Evolutionary conservation across 225 moss, liverwort and hornwort genomes (phyloP).

Genomic region (Antitrichia curtipendula): DNA sequence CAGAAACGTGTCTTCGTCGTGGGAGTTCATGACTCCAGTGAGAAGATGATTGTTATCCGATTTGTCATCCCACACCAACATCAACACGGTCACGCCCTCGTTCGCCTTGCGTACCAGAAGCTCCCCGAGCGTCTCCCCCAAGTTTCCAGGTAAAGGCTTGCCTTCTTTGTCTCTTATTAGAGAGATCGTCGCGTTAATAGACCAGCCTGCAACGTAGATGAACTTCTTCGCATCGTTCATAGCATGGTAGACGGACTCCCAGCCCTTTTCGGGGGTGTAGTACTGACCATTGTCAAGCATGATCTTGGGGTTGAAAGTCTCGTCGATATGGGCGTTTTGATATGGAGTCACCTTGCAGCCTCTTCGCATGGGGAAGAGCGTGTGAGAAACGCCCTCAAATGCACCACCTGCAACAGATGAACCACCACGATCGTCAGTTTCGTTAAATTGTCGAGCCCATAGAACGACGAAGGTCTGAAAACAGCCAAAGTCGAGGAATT

Average conservation of each 20-base stretch:
- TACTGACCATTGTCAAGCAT: constrained; percentile 29
- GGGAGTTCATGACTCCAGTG: constrained; percentile 73
- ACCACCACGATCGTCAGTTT: background rate
- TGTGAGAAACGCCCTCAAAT: constrained; percentile 53
- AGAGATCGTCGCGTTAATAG: constrained; percentile 43
- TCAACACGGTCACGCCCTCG: constrained; percentile 58
- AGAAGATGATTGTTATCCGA: constrained; percentile 44
- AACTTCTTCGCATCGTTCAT: constrained; percentile 54
- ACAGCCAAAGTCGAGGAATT: background rate
- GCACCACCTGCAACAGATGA: background rate
- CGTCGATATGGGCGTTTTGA: constrained; percentile 79
- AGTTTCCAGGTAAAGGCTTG: constrained; percentile 32
- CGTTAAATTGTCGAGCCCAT: background rate
- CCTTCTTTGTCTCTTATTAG: constrained; percentile 55
- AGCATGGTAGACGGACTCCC: constrained; percentile 55
- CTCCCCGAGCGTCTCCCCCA: constrained; percentile 53
- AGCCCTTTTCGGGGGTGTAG: constrained; percentile 58
- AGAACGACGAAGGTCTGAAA: background rate
- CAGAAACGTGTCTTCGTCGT: constrained; percentile 75
- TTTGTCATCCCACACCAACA: constrained; percentile 84
- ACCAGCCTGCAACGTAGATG: constrained; percentile 78
- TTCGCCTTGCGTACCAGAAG: constrained; percentile 62
- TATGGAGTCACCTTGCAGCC: constrained; percentile 75
- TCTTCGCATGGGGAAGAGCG: constrained; percentile 60
- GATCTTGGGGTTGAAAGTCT: constrained; percentile 53